These are phyloP conservation scores for Pythium aquatile DNA, from an alignment of 352 stramenopile species.

Conservation along the genomic window DNA sequence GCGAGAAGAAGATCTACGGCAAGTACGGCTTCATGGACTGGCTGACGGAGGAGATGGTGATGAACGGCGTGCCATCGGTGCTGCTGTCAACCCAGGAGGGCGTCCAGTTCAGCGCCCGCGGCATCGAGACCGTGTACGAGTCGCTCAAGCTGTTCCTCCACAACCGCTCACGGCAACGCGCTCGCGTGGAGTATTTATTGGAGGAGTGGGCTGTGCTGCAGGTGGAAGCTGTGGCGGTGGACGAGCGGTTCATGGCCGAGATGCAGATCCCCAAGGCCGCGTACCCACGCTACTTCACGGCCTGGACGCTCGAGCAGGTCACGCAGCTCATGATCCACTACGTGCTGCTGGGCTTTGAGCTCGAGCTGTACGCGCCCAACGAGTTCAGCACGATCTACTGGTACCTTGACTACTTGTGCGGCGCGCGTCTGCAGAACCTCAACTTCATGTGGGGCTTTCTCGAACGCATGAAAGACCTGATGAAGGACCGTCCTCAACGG, in stretches of 20 bases:
- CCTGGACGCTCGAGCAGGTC: constrained; percentile 75
- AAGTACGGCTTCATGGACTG: constrained; percentile 85
- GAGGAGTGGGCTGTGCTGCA: constrained; percentile 80
- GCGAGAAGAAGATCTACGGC: constrained; percentile 84
- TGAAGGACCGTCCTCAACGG: constrained; percentile 24
- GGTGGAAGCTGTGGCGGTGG: constrained; percentile 61
- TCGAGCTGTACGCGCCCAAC: constrained; percentile 73
- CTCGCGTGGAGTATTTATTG: constrained; percentile 77
- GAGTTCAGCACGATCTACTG: constrained; percentile 79
- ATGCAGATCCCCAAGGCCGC: constrained; percentile 82
- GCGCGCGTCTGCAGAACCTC: constrained; percentile 81
- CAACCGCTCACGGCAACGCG: constrained; percentile 78
- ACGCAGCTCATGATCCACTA: constrained; percentile 80
- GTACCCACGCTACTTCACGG: constrained; percentile 81
- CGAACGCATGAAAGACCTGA: constrained; percentile 78
- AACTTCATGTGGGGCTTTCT: constrained; percentile 80
- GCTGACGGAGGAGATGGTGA: constrained; percentile 76
- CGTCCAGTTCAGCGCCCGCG: constrained; percentile 68
- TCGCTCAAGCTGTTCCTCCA: constrained; percentile 79
- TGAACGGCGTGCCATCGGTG: constrained; percentile 78
- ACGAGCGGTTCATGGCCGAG: constrained; percentile 80
- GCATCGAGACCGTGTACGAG: constrained; percentile 84
- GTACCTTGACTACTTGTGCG: constrained; percentile 86
- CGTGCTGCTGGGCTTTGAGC: constrained; percentile 66
- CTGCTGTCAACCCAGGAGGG: constrained; percentile 84